Evolutionary conservation across 2,329 filamentous ascomycete species (phyloP), one percentile per base, ranked within the genome.

Genomic region (Nothopassalora personata): DNA sequence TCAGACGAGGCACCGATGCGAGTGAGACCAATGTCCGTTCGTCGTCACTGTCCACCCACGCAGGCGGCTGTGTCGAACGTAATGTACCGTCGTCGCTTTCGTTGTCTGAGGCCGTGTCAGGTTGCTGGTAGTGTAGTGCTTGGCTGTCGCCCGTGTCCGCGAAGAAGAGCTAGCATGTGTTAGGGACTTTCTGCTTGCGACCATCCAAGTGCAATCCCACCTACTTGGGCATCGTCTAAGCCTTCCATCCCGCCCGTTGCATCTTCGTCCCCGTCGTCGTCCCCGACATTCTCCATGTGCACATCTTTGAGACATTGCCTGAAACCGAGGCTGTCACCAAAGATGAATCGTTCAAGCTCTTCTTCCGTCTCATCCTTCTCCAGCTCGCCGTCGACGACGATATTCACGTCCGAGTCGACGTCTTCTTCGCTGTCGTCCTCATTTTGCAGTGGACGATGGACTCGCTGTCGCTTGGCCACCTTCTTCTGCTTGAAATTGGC

Each of bases 31-130:
- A 84, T 62, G 97, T 78, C 56, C 90, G 84, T 71, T 97, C 94
- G 71, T 99, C 94, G 68, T 99, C 94, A 74, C 92, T 97, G 72
- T 99, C 94, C 66, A 92, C 86, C 94, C 94, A 99, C 1, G 86
- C 89, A 2, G 87, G 81, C 19, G 79, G 78, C 46, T 81, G 77
- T 64, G 59, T 65, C 39, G 73, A 73, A 4, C 68, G 61, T 7
- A 64, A 67, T 27, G 62, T 74, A 66, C 72, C 74, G 33, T 75
- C 76, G 23, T 74, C 72, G 30, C 78, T 74, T 1, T 76, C 71
- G 23, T 78, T 74, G 1, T 76, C 75, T 10, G 72, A 71, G 36
- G 75, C 74, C 4, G 74, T 72, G 49, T 74, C 72, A 57, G 75
- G 71, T 51, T 72, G 71, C 64, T 75, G 72, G 62, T 79, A 67